phyloP scores from a whole-genome alignment of 164 flowering plant genomes.

The Aristolochia contorta region DNA sequence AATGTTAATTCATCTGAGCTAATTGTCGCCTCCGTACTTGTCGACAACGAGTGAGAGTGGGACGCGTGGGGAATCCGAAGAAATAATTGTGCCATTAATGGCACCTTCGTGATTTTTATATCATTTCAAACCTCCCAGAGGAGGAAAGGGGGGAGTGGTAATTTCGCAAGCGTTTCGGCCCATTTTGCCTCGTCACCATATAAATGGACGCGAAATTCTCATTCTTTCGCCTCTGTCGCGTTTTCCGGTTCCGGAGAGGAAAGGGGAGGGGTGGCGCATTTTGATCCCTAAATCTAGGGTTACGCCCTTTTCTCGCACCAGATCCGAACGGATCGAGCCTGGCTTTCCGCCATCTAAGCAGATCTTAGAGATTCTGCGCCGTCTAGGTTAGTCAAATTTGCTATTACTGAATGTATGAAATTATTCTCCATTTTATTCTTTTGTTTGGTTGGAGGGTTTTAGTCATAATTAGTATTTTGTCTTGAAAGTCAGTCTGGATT shows the following conservation, averaged over 20 bases:
- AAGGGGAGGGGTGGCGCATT: not conserved
- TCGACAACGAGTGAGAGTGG: not conserved
- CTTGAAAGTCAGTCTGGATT: too few relatives aligned
- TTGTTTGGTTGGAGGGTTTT: too few relatives aligned
- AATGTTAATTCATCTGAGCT: too few relatives aligned
- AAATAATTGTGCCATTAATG: not conserved
- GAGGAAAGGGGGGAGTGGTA: not conserved
- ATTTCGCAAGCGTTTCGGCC: not conserved
- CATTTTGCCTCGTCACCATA: not conserved
- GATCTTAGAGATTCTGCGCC: not conserved
- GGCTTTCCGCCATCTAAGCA: too few relatives aligned
- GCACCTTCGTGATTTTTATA: too few relatives aligned
- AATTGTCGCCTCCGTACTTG: not conserved
- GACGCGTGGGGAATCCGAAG: not conserved
- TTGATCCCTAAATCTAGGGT: conserved; percentile 7
- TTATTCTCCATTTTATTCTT: not conserved
- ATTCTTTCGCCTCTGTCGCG: not conserved
- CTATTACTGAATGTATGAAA: not conserved
- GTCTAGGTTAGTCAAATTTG: conserved; percentile 4
- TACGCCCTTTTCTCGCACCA: not conserved
- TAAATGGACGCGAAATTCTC: not conserved
- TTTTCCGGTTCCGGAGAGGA: conserved; percentile 1
- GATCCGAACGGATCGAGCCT: not conserved
- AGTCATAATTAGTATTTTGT: too few relatives aligned
- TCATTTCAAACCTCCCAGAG: too few relatives aligned